These are phyloP conservation scores for Tilletia walkeri DNA, from an alignment of 1,284 basidiomycete species.

Conservation along the genomic window DNA sequence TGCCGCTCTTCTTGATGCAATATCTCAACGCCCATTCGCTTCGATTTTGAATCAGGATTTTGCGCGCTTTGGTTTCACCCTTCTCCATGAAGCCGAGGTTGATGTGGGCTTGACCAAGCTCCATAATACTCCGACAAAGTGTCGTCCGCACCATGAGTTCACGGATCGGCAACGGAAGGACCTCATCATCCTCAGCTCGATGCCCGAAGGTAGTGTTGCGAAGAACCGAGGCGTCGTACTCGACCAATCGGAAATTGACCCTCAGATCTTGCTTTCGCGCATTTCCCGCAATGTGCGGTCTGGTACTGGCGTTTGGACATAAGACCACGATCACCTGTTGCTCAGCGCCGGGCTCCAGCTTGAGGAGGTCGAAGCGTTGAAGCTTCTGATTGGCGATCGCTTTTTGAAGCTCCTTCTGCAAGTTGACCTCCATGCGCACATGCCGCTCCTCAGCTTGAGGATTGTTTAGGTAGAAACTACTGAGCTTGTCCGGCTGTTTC, in stretches of 20 bases:
- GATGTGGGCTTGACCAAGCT: conserved; percentile 61
- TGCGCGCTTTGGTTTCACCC: conserved; percentile 59
- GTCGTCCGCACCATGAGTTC: conserved; percentile 60
- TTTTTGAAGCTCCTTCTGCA: conserved; percentile 57
- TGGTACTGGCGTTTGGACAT: conserved; percentile 59
- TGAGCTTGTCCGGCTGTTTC: conserved; percentile 56
- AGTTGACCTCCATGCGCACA: conserved; percentile 58
- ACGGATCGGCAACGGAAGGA: conserved; percentile 59
- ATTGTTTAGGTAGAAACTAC: conserved; percentile 55
- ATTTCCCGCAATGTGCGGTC: conserved; percentile 58
- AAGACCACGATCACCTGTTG: conserved; percentile 59
- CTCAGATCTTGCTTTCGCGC: conserved; percentile 60
- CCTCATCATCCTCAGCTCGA: conserved; percentile 38
- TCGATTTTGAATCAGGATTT: conserved; percentile 60
- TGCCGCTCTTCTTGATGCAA: conserved; percentile 61
- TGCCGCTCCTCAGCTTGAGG: conserved; percentile 60
- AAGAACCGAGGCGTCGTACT: conserved; percentile 54
- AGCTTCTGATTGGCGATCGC: conserved; percentile 56
- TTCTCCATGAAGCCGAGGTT: conserved; percentile 62
- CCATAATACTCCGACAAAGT: conserved; percentile 58
- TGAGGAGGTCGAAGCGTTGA: conserved; percentile 55
- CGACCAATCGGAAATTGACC: conserved; percentile 59
- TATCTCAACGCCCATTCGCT: conserved; percentile 59
- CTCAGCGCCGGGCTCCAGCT: conserved; percentile 53
- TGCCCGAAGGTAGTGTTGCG: conserved; percentile 1